Conservation (phyloP, 139 green algal species). For the Desmodesmus armatus region DNA sequence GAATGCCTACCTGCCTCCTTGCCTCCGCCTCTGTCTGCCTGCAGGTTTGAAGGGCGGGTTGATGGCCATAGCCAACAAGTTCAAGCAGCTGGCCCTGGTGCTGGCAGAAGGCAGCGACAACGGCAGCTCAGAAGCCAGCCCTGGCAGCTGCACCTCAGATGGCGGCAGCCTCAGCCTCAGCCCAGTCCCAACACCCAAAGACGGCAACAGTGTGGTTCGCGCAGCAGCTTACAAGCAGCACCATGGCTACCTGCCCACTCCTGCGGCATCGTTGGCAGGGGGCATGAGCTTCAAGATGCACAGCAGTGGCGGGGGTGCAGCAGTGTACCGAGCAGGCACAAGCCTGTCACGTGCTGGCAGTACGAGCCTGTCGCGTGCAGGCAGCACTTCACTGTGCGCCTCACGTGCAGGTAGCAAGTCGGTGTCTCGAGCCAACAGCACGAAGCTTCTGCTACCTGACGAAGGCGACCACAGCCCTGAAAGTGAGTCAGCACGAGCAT, state of each 20-base stretch:
- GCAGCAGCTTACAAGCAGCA: slow-evolving; percentile 14
- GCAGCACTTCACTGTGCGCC: background rate
- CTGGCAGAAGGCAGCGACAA: background rate
- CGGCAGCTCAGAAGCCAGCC: background rate
- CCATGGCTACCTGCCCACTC: slow-evolving; percentile 16
- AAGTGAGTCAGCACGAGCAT: background rate
- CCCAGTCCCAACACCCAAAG: background rate
- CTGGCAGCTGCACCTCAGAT: background rate
- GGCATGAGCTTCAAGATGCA: background rate
- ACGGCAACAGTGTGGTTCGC: background rate
- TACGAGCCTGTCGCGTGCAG: background rate
- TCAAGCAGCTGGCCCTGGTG: background rate
- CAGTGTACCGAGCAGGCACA: background rate
- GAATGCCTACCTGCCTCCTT: too few relatives aligned
- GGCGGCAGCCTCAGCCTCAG: background rate
- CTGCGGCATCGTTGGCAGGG: background rate
- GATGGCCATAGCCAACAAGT: too few relatives aligned
- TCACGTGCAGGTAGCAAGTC: too few relatives aligned
- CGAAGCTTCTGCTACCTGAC: too few relatives aligned
- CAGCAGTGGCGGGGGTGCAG: too few relatives aligned
- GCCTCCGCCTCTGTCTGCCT: too few relatives aligned
- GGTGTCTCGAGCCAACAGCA: too few relatives aligned
- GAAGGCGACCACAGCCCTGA: too few relatives aligned
- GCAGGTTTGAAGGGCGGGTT: too few relatives aligned
- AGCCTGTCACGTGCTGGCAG: background rate